phyloP scores from a whole-genome alignment of 2,329 filamentous ascomycete genomes.

The Drechslerella stenobrocha region DNA sequence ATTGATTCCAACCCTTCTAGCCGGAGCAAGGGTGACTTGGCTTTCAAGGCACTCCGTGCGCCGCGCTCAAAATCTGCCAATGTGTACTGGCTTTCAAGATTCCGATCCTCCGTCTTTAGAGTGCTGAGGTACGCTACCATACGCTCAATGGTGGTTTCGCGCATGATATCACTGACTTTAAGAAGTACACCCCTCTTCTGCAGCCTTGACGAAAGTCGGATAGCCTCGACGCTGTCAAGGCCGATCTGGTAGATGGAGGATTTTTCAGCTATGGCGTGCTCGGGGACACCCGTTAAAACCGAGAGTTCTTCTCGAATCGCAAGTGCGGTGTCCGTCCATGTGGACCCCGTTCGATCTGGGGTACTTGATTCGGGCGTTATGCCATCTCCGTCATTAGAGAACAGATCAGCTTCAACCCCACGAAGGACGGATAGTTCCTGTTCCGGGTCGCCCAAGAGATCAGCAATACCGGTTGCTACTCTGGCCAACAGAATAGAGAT shows the following conservation, averaged over 20 bases:
- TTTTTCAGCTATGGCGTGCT: constrained; percentile 61
- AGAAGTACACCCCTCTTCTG: constrained; percentile 65
- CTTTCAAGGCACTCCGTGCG: constrained; percentile 29
- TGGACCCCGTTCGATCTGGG: constrained; percentile 56
- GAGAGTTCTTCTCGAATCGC: constrained; percentile 67
- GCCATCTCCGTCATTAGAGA: not conserved
- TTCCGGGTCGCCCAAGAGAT: constrained; percentile 50
- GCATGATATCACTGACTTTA: constrained; percentile 76
- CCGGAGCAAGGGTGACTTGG: not conserved
- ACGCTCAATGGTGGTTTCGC: constrained; percentile 66
- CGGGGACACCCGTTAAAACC: constrained; percentile 62
- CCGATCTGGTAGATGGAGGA: constrained; percentile 78
- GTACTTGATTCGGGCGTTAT: constrained; percentile 1
- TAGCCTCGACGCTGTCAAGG: constrained; percentile 87
- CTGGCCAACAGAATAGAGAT: constrained; percentile 57
- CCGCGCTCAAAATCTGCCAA: constrained; percentile 45
- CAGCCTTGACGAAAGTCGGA: constrained; percentile 76
- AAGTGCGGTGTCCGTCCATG: constrained; percentile 64
- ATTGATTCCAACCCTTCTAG: constrained; percentile 62
- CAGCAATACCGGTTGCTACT: constrained; percentile 55
- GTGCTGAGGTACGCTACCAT: constrained; percentile 59
- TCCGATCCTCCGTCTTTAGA: constrained; percentile 3
- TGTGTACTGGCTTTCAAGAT: not conserved
- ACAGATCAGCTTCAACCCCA: not conserved
- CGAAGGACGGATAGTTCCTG: constrained; percentile 27